These are phyloP conservation scores for Quercus phellos DNA, from an alignment of 331 rosid genomes.

Conservation along the genomic window DNA sequence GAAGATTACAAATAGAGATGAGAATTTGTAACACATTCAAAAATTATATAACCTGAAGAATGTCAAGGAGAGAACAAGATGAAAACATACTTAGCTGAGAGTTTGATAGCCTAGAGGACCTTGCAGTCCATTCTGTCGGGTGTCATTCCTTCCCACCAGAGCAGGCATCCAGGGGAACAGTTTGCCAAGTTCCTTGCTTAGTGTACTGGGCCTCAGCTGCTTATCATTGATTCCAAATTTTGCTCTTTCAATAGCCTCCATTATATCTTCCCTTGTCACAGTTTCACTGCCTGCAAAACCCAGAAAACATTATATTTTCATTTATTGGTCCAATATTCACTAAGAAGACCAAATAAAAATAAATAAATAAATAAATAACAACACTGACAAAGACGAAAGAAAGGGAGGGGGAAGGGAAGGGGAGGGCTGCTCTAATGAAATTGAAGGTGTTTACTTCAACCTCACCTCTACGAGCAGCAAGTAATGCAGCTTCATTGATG, in stretches of 20 bases:
- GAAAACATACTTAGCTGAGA: conserved; percentile 40
- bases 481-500: conserved; percentile 86
- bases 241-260: conserved; percentile 96
- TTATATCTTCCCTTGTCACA: conserved; percentile 78
- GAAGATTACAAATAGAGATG: background rate
- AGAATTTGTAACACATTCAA: background rate
- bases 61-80: background rate
- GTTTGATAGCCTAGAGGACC: conserved; percentile 86
- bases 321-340: background rate
- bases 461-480: conserved; percentile 91
- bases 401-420: background rate
- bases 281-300: conserved; percentile 60
- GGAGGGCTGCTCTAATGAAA: background rate
- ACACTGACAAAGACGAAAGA: background rate
- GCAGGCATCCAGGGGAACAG: conserved; percentile 96
- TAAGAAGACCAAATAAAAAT: background rate
- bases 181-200: conserved; percentile 75
- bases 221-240: conserved; percentile 76
- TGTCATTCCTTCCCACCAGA: conserved; percentile 55
- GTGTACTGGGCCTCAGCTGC: conserved; percentile 40
- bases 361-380: background rate
- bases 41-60: background rate
- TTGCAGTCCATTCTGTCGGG: conserved; percentile 44
- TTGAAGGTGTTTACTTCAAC: conserved; percentile 14
- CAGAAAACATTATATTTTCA: background rate